These are phyloP conservation scores for Ochromonadaceae sp. DNA, from an alignment of 352 stramenopile genomes.

Conservation along the genomic window DNA sequence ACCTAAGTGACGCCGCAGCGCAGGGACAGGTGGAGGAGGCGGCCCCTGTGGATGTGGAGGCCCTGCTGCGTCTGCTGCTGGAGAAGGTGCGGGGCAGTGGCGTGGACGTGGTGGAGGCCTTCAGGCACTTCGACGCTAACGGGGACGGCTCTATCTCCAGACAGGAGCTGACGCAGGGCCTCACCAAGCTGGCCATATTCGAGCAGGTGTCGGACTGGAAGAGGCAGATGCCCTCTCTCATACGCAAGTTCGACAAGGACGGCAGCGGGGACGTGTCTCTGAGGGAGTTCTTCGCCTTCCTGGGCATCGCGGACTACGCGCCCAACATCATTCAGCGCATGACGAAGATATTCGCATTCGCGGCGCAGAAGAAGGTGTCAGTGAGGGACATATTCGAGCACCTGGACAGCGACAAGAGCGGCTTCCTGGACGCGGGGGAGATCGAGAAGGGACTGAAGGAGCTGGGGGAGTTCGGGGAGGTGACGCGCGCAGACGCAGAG, in stretches of 20 bases:
- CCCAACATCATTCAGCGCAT: constrained; percentile 16
- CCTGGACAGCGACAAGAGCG: constrained; percentile 1
- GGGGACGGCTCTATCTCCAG: constrained; percentile 29
- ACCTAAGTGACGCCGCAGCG: neutral
- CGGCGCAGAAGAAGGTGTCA: neutral
- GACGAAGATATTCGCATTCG: constrained; percentile 15
- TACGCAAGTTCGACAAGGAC: constrained; percentile 37
- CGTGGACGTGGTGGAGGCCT: constrained; percentile 38
- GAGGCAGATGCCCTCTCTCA: constrained; percentile 24
- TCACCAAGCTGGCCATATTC: constrained; percentile 34
- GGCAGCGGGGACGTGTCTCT: constrained; percentile 50
- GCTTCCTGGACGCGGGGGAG: neutral
- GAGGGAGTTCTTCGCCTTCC: constrained; percentile 44
- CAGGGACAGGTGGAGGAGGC: neutral
- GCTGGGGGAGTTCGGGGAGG: constrained; percentile 19
- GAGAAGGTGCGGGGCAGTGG: neutral
- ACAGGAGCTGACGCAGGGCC: constrained; percentile 25
- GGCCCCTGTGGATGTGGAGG: neutral
- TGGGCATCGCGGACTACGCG: constrained; percentile 10
- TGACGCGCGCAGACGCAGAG: constrained; percentile 17
- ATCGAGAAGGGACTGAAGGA: constrained; percentile 1
- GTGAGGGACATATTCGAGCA: constrained; percentile 17
- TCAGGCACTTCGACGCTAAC: constrained; percentile 68
- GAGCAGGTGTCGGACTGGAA: constrained; percentile 11
- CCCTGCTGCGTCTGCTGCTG: neutral